Base-by-base conservation (phyloP, 148 eudicot species). In the Polygonum maritimum region DNA sequence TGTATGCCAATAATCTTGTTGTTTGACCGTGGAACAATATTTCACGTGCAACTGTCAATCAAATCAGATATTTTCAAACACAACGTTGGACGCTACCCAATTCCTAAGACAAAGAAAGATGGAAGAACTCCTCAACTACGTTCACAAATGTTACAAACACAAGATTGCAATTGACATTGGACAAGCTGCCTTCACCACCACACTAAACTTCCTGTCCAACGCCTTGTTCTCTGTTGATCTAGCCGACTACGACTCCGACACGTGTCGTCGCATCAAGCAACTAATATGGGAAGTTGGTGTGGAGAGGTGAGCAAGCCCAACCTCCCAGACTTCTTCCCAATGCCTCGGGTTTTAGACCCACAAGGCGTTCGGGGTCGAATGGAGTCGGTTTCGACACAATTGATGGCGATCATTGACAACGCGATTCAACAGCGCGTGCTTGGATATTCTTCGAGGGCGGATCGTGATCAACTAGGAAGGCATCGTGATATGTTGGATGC, bases 281-380 rank as follows among this genome's bases (percentile, higher is more conserved):
- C 2, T 58, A 31, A 55, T 71, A 7, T 78, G 76, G 76, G 38
- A n/a, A 18, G 57, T 78, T 35, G 33, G 73, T 26, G 76, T 51
- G 44, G 76, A 57, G 4, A 57, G 4, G 51, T 45, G 4, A 75
- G 71, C 14, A 78, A 72, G 51, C 74, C 74, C 12, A 78, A 78
- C 45, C 18, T 71, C 22, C 65, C 71, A 8, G 80, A 78, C 45
- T 72, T 54, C 38, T 78, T 72, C 48, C 76, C 76, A 49, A n/a
- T 58, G 11, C 49, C 73, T 4, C 7, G 47, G 71, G 1, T 48
- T 40, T 7, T 78, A 8, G 80, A 78, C 35, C 75, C 75, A 10
- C 80, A 78, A 22, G 76, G 80, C 15, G 19, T 78, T 11, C 44
- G 38, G 57, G 31, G 75, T 0, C 76, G 48, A 21, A 57, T 48